Evolutionary conservation across 225 moss, liverwort and hornwort species (phyloP), one percentile per base, ranked within the genome.

Genomic region (Polytrichum commune): DNA sequence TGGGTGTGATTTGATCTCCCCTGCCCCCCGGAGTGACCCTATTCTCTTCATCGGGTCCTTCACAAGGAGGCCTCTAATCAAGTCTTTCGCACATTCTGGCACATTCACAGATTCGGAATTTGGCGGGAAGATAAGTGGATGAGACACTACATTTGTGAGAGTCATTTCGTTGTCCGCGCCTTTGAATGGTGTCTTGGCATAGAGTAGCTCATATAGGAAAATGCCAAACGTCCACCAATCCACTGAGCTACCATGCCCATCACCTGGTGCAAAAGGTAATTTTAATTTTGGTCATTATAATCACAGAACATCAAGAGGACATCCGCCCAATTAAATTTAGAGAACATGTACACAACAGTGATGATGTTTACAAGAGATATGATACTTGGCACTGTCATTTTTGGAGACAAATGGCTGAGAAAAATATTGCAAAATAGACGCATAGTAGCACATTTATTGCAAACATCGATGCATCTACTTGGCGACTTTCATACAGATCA

Each of bases 201-300:
- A 92, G 32, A 98, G 71, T 1, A 98, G 84, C 81, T 98, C 98
- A 18, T 86, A 98, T 2, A 98, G 70, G 29, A 95, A 98, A 33
- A 98, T 95, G 2, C 98, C 98, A 22, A 98, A 98, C 1, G 95
- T 95, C 98, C 98, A 98, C 98, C 98, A 98, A 72, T 98, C 98
- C 16, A 98, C 98, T 1, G 98, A 90, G 80, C 95, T 95, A 1
- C 98, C 98, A 22, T 98, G 98, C 4, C 98, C 98, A 62, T 98
- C 98, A 2, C 98, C 93, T 73, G 83, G 27, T 23, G 60, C 60
- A 60, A 5, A 7, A 60, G 0, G 23, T 5, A n/a, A 4, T 60
- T 60, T 6, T 7, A 22, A 60, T 7, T 60, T n/a, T 23, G 46
- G 46, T 46, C 13, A 46, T 3, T 16, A 46, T 0, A 13, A 46